Evolutionary conservation across 2,329 filamentous ascomycete genomes (phyloP).

Genomic region (Aspergillus bombycis): DNA sequence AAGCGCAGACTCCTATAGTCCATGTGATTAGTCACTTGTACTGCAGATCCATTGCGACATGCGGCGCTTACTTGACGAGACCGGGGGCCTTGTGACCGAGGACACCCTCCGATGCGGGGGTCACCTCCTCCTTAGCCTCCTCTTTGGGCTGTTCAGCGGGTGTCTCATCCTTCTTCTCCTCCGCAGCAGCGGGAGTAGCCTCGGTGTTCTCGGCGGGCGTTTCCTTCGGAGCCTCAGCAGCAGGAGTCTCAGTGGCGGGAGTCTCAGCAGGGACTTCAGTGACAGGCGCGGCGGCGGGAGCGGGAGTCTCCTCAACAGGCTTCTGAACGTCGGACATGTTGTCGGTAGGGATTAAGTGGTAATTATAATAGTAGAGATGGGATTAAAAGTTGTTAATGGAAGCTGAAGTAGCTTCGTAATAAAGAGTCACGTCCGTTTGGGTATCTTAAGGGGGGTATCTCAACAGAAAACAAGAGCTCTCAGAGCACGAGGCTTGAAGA

Average conservation of each 20-base stretch:
- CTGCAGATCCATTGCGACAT: background rate
- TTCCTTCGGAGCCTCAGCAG: constrained; percentile 38
- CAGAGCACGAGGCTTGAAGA: constrained; percentile 37
- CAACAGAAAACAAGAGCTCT: constrained; percentile 36
- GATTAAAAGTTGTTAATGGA: constrained; percentile 21
- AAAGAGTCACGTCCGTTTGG: constrained; percentile 19
- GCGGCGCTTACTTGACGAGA: constrained; percentile 76
- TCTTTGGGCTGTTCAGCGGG: constrained; percentile 41
- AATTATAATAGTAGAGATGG: constrained; percentile 23
- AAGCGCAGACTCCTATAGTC: constrained; percentile 76
- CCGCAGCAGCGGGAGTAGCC: constrained; percentile 37
- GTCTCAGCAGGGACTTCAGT: constrained; percentile 42
- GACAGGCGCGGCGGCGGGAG: constrained; percentile 42
- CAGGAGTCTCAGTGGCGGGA: constrained; percentile 36
- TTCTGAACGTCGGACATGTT: constrained; percentile 75
- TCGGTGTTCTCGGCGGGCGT: constrained; percentile 39
- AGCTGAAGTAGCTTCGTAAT: constrained; percentile 25
- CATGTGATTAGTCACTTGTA: constrained; percentile 12
- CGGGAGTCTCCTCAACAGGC: constrained; percentile 64
- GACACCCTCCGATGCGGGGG: constrained; percentile 78
- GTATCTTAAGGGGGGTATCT: constrained; percentile 39
- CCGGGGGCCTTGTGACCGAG: constrained; percentile 89
- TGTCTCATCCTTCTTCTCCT: constrained; percentile 40
- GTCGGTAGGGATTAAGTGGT: constrained; percentile 31
- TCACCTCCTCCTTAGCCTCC: constrained; percentile 52